These are phyloP conservation scores for Hypericum perforatum DNA, from an alignment of 345 rosid genomes.

Conservation along the genomic window DNA sequence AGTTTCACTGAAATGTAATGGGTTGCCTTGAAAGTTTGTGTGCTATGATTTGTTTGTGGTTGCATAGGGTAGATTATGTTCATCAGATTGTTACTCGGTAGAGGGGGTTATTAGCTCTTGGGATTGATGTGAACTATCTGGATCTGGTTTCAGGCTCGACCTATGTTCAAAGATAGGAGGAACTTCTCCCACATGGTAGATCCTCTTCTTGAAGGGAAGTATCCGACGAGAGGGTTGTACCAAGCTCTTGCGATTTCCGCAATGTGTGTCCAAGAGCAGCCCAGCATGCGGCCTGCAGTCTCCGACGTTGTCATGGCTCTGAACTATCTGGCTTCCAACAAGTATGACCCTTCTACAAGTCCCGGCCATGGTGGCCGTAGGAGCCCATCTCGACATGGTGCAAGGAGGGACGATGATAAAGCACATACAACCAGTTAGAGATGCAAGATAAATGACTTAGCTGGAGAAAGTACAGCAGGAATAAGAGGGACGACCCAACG, in stretches of 20 bases:
- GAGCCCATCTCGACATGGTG: background rate
- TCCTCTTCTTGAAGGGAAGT: conserved; percentile 25
- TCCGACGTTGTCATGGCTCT: conserved; percentile 36
- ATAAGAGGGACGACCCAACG: background rate
- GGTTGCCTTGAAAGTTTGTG: too few relatives aligned
- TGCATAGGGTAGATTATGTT: background rate
- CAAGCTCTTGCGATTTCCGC: conserved; percentile 41
- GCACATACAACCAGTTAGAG: conserved; percentile 5
- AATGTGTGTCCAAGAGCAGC: conserved; percentile 44
- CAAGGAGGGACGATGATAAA: conserved; percentile 8
- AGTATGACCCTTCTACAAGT: conserved; percentile 10
- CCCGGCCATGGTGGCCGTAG: background rate
- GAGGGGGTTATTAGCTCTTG: conserved; percentile 1
- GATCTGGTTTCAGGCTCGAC: conserved; percentile 25
- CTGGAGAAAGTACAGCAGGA: background rate
- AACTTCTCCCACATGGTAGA: conserved; percentile 32
- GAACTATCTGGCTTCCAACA: conserved; percentile 29
- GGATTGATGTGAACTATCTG: too few relatives aligned
- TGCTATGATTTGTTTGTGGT: background rate
- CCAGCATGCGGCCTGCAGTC: conserved; percentile 28
- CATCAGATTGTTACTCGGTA: background rate
- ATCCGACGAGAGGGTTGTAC: conserved; percentile 32
- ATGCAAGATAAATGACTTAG: background rate
- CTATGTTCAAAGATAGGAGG: conserved; percentile 34
- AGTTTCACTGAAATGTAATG: too few relatives aligned